These are phyloP conservation scores for Ophiostoma sp. DNA, from an alignment of 2,329 filamentous ascomycete species.

Conservation along the genomic window DNA sequence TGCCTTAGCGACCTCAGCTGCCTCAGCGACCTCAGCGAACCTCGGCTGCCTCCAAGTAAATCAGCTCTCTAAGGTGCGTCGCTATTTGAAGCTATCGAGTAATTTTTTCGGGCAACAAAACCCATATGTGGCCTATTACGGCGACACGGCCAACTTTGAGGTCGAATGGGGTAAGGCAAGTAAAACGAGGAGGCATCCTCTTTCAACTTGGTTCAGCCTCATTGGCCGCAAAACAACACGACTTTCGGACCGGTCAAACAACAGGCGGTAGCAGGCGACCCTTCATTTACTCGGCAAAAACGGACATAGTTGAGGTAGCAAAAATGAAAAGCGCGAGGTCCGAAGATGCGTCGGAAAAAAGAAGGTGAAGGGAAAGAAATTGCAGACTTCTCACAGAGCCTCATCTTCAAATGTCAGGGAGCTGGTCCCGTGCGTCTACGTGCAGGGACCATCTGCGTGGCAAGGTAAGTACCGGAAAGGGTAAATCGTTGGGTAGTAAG, in stretches of 20 bases:
- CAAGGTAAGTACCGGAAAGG: neutral
- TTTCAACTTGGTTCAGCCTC: neutral
- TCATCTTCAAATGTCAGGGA: neutral
- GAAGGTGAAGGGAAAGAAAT: neutral
- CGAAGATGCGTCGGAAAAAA: neutral
- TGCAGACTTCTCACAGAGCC: neutral
- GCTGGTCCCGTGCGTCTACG: neutral
- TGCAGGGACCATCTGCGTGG: neutral
- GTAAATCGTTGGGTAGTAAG: neutral
- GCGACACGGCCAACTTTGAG: neutral
- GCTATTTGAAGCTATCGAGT: neutral
- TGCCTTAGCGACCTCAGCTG: neutral
- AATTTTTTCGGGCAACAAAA: neutral
- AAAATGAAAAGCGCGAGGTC: neutral
- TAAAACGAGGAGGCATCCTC: neutral
- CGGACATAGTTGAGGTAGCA: neutral
- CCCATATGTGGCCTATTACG: neutral
- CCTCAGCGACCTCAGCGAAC: neutral
- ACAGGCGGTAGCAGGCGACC: neutral
- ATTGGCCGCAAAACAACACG: neutral
- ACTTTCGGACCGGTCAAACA: neutral
- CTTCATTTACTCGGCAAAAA: neutral
- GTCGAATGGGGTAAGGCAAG: neutral
- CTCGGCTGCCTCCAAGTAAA: no score
- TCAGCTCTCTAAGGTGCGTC: neutral